Conservation (phyloP, 768 basidiomycete species). For the Clitopilus hobsonii region DNA sequence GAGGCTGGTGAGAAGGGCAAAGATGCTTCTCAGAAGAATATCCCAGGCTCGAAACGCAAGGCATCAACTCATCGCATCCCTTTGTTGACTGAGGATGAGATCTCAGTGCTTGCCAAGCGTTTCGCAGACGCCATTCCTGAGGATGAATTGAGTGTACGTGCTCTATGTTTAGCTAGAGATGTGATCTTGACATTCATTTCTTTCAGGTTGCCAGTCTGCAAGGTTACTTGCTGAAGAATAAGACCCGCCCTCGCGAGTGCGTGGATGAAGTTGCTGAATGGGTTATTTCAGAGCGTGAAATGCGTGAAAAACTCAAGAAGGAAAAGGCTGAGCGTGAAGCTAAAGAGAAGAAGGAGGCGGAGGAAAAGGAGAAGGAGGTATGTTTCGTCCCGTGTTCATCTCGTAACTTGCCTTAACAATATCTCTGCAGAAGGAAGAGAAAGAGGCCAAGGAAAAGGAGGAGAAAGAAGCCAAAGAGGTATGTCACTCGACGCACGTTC, state of each 20-base stretch:
- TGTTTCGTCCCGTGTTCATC: constrained; percentile 1
- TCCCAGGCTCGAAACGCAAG: constrained; percentile 67
- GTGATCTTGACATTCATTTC: not conserved
- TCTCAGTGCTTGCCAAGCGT: constrained; percentile 71
- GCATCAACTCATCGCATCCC: constrained; percentile 54
- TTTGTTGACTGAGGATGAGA: constrained; percentile 69
- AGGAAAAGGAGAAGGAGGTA: constrained; percentile 57
- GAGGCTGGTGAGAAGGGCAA: constrained; percentile 9
- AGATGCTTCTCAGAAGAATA: constrained; percentile 60
- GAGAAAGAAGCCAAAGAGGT: constrained; percentile 58
- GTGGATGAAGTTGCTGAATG: constrained; percentile 78
- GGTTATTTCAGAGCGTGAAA: constrained; percentile 78
- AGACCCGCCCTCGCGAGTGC: constrained; percentile 83
- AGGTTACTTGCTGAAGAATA: constrained; percentile 85
- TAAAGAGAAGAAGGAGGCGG: constrained; percentile 74
- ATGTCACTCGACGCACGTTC: constrained; percentile 10
- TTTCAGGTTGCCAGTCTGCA: constrained; percentile 74
- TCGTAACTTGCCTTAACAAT: constrained; percentile 1
- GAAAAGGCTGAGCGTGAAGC: constrained; percentile 77
- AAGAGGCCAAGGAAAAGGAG: constrained; percentile 42
- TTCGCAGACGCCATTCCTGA: constrained; percentile 84
- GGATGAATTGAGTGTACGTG: constrained; percentile 76
- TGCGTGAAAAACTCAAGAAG: constrained; percentile 78
- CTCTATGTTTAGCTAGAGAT: constrained; percentile 9
- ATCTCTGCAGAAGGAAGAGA: constrained; percentile 38